phyloP scores from a whole-genome alignment of 805 yeast species.

The Cyberlindnera xylosilytica region DNA sequence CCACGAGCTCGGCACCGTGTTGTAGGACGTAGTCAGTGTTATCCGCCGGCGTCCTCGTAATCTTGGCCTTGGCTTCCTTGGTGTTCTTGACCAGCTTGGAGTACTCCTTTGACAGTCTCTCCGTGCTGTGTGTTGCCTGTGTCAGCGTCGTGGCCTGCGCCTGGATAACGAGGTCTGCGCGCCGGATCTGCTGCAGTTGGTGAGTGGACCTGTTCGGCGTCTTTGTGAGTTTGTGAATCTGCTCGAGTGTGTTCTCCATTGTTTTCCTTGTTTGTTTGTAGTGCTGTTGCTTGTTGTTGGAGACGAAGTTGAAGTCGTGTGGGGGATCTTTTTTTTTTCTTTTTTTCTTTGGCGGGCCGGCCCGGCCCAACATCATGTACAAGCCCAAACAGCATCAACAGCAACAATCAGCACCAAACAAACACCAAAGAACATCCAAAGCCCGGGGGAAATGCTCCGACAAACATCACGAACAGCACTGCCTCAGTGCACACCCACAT shows the following conservation, averaged over 20 bases:
- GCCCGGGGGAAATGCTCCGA: slow-evolving; percentile 10
- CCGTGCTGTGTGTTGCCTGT: slow-evolving; percentile 10
- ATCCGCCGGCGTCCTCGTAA: neutral
- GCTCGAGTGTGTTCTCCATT: slow-evolving; percentile 6
- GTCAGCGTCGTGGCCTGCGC: slow-evolving; percentile 20
- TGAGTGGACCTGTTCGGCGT: slow-evolving; percentile 16
- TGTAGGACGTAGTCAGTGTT: slow-evolving; percentile 37
- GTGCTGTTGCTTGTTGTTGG: neutral
- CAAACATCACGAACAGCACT: neutral
- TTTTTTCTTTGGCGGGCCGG: too few relatives aligned
- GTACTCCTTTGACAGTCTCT: slow-evolving; percentile 8
- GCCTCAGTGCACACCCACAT: slow-evolving; percentile 10
- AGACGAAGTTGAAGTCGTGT: neutral
- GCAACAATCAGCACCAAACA: too few relatives aligned
- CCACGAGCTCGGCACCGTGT: slow-evolving; percentile 62
- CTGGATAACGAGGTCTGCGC: slow-evolving; percentile 21
- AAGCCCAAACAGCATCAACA: too few relatives aligned
- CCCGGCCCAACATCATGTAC: too few relatives aligned
- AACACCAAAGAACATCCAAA: too few relatives aligned
- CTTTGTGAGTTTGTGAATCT: slow-evolving; percentile 6
- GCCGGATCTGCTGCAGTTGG: slow-evolving; percentile 22
- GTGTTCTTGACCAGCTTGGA: slow-evolving; percentile 8
- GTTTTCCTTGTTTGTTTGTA: neutral
- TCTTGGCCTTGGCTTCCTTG: slow-evolving; percentile 3
- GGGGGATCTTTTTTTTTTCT: neutral